Conservation (phyloP, 805 yeast species). For the Starmerella vitae region DNA sequence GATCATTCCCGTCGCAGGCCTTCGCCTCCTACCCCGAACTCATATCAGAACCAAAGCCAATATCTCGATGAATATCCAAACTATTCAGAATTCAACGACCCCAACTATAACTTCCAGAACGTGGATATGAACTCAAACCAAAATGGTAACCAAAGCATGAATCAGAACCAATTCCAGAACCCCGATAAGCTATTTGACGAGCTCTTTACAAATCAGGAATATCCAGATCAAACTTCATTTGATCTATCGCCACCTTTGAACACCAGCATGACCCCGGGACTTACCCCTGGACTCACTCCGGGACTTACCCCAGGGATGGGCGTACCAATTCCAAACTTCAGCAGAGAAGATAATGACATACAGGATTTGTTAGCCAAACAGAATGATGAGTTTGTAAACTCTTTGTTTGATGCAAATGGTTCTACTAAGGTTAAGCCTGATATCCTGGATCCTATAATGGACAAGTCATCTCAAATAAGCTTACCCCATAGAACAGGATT, state of each 20-base stretch:
- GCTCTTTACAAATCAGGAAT: not conserved
- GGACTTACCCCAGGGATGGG: constrained; percentile 14
- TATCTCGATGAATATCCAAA: too few relatives aligned
- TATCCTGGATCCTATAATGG: not conserved
- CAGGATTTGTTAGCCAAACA: constrained; percentile 17
- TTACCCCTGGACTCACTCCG: constrained; percentile 14
- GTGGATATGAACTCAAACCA: too few relatives aligned
- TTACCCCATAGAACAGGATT: not conserved
- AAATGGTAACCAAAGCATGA: not conserved
- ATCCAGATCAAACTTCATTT: not conserved
- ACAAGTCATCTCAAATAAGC: not conserved
- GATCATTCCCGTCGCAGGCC: not conserved
- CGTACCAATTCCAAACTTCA: constrained; percentile 5
- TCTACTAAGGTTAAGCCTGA: not conserved
- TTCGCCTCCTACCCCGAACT: not conserved
- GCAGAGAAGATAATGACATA: constrained; percentile 1
- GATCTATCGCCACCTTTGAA: not conserved
- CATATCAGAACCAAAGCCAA: not conserved
- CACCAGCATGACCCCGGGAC: constrained; percentile 4
- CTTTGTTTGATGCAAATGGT: constrained; percentile 14
- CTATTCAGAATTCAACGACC: too few relatives aligned
- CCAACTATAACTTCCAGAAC: not conserved
- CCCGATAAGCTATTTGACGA: not conserved
- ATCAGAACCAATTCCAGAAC: not conserved
- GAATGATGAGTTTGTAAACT: constrained; percentile 20